These are phyloP conservation scores for Rickenella mellea DNA, from an alignment of 768 basidiomycete species.

Conservation along the genomic window DNA sequence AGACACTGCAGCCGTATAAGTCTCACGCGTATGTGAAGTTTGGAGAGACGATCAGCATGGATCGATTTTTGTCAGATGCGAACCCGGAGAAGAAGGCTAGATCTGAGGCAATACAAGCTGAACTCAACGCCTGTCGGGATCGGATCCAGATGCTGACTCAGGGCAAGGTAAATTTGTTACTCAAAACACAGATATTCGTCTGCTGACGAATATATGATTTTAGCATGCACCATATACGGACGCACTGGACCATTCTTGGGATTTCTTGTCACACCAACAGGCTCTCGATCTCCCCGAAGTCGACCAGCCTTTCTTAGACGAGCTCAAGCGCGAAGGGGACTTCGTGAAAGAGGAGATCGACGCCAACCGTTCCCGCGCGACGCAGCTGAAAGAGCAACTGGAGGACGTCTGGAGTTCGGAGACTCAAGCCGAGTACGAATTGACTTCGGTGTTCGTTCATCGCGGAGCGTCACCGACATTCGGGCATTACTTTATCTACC, in stretches of 20 bases:
- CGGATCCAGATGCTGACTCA: conserved; percentile 59
- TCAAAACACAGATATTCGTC: background rate
- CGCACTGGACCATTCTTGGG: conserved; percentile 44
- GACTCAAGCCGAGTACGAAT: conserved; percentile 65
- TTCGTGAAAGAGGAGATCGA: conserved; percentile 49
- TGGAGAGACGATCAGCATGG: conserved; percentile 78
- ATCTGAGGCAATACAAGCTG: conserved; percentile 59
- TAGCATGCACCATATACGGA: conserved; percentile 55
- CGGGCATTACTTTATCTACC: conserved; percentile 96
- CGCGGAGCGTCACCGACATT: conserved; percentile 80
- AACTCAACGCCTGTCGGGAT: conserved; percentile 56
- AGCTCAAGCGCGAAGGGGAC: conserved; percentile 45
- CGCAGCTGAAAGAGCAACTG: conserved; percentile 53
- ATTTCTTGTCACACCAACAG: conserved; percentile 48
- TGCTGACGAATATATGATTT: background rate
- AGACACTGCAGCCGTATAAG: conserved; percentile 87
- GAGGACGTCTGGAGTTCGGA: conserved; percentile 70
- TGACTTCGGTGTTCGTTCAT: conserved; percentile 93
- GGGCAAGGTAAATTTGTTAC: conserved; percentile 46
- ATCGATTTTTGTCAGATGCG: conserved; percentile 80
- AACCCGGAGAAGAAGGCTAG: conserved; percentile 60
- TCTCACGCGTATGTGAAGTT: conserved; percentile 94
- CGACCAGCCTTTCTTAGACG: conserved; percentile 46
- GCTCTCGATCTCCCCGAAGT: conserved; percentile 35
- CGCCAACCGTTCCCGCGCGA: conserved; percentile 37